phyloP scores from a whole-genome alignment of 805 yeast genomes.

The Ogataea methanolica region DNA sequence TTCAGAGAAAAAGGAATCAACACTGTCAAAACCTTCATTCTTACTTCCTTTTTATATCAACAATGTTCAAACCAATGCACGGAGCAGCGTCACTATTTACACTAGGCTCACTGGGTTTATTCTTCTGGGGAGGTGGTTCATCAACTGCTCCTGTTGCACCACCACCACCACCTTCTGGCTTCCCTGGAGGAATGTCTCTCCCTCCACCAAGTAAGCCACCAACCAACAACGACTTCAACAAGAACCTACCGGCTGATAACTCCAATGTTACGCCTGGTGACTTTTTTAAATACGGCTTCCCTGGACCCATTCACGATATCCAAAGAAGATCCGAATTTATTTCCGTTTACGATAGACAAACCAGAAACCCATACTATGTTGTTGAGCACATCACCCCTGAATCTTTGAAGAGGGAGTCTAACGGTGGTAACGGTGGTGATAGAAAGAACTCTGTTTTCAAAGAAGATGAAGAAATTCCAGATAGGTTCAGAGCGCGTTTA shows the following conservation, averaged over 20 bases:
- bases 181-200: conserved; percentile 8
- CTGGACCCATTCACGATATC: conserved; percentile 90
- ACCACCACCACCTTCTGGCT: conserved; percentile 10
- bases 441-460: conserved; percentile 76
- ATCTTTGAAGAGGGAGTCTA: conserved; percentile 44
- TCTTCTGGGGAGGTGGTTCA: conserved; percentile 26
- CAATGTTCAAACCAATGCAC: conserved; percentile 12
- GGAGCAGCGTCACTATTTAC: conserved; percentile 16
- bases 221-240: neutral
- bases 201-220: conserved; percentile 10
- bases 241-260: conserved; percentile 11
- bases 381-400: conserved; percentile 82
- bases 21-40: neutral
- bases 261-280: conserved; percentile 62
- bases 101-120: conserved; percentile 22
- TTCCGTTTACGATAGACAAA: conserved; percentile 80
- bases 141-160: conserved; percentile 10
- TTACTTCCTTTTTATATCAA: neutral
- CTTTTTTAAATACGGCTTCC: conserved; percentile 89
- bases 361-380: conserved; percentile 80
- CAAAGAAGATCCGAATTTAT: conserved; percentile 71
- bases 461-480: conserved; percentile 84
- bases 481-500: conserved; percentile 66
- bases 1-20: too few relatives aligned
- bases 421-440: conserved; percentile 46